Percentiles rank a stretch among this genome's conserved stretches.
Evolutionary conservation across 164 flowering plant genomes (phyloP).

Genomic region (Aristolochia californica): DNA sequence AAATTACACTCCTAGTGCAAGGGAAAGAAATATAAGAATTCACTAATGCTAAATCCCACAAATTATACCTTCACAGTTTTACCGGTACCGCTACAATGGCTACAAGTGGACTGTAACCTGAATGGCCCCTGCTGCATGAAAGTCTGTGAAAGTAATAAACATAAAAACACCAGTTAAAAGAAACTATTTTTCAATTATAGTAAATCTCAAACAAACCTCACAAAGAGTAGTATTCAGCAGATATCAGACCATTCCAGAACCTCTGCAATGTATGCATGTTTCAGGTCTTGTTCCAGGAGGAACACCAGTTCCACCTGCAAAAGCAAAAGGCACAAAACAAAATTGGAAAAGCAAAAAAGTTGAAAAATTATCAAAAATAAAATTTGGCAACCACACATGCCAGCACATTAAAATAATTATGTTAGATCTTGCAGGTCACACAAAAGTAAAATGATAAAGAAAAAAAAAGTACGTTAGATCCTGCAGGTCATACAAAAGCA

Average conservation of each 20-base stretch:
- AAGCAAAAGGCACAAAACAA: neutral
- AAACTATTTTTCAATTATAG: neutral
- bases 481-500: neutral
- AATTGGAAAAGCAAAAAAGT: neutral
- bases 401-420: too few species aligned
- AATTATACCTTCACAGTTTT: slow-evolving; percentile 51
- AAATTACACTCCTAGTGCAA: too few species aligned
- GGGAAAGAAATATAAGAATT: too few species aligned
- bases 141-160: slow-evolving; percentile 30
- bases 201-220: neutral
- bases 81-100: slow-evolving; percentile 71
- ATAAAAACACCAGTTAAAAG: neutral
- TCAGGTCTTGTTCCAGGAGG: slow-evolving; percentile 95
- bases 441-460: too few species aligned
- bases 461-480: neutral
- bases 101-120: slow-evolving; percentile 58
- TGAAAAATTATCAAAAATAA: too few species aligned
- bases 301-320: slow-evolving; percentile 86
- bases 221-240: neutral
- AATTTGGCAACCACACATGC: too few species aligned
- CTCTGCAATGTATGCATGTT: slow-evolving; percentile 73
- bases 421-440: too few species aligned
- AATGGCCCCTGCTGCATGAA: slow-evolving; percentile 56
- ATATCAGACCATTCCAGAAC: slow-evolving; percentile 70
- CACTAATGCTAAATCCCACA: neutral